Conservation (phyloP, 179 eudicot species). For the Pouteria campechiana region DNA sequence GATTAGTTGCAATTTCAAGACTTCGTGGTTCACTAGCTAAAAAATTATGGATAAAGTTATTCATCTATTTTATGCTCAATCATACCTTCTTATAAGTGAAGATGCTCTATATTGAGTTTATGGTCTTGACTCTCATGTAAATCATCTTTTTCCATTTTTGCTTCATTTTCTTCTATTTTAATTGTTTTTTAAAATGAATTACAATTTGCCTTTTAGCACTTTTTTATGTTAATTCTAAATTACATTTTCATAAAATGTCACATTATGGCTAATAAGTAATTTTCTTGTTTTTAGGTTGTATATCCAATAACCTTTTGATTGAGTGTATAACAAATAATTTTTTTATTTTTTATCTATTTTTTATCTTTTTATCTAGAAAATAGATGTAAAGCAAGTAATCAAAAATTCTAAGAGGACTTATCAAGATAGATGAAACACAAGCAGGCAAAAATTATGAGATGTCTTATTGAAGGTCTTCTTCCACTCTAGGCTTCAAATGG, state of each 20-base stretch:
- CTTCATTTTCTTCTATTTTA: not conserved
- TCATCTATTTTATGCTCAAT: too few relatives aligned
- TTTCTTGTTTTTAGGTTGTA: not conserved
- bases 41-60: not conserved
- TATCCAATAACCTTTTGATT: not conserved
- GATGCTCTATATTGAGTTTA: not conserved
- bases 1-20: not conserved
- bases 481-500: constrained; percentile 5
- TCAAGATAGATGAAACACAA: too few relatives aligned
- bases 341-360: constrained; percentile 3
- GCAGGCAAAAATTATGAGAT: constrained; percentile 1
- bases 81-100: not conserved
- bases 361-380: not conserved
- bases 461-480: not conserved
- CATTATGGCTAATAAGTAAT: not conserved
- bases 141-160: not conserved
- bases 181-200: not conserved
- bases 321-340: not conserved
- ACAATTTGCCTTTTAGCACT: not conserved
- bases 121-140: not conserved
- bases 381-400: not conserved
- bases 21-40: not conserved
- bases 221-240: not conserved
- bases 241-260: not conserved
- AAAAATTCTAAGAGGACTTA: too few relatives aligned